Evolutionary conservation across 228 moss, liverwort and hornwort genomes (phyloP).

Genomic region (Sphagnum magellanicum): DNA sequence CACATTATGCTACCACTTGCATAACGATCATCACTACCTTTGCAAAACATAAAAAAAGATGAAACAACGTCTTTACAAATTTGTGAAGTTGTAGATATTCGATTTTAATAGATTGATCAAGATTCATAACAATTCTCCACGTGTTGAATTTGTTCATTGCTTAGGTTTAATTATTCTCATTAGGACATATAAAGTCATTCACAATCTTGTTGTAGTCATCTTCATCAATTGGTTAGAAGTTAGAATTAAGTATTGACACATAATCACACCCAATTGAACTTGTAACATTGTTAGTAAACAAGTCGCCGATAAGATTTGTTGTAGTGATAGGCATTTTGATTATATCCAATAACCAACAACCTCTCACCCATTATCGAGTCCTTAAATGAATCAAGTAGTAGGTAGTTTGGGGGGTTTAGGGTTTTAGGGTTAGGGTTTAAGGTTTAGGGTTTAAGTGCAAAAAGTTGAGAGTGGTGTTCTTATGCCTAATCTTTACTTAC

Average conservation of each 20-base stretch:
- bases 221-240: slow-evolving; percentile 2
- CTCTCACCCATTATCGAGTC: no score
- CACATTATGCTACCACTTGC: not conserved
- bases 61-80: not conserved
- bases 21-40: not conserved
- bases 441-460: no score
- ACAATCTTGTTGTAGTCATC: not conserved
- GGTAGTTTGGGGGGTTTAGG: no score
- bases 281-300: not conserved
- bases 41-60: not conserved
- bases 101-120: not conserved
- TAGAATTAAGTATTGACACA: not conserved
- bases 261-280: not conserved
- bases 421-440: no score
- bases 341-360: no score
- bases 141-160: not conserved
- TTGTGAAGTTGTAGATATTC: not conserved
- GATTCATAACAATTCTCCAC: not conserved
- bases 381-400: no score
- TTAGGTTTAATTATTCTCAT: not conserved
- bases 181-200: not conserved
- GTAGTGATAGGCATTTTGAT: not conserved
- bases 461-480: no score
- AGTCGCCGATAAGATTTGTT: not conserved
- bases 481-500: no score